phyloP scores from a whole-genome alignment of 768 basidiomycete genomes.

The Leccinum fibrillosum region DNA sequence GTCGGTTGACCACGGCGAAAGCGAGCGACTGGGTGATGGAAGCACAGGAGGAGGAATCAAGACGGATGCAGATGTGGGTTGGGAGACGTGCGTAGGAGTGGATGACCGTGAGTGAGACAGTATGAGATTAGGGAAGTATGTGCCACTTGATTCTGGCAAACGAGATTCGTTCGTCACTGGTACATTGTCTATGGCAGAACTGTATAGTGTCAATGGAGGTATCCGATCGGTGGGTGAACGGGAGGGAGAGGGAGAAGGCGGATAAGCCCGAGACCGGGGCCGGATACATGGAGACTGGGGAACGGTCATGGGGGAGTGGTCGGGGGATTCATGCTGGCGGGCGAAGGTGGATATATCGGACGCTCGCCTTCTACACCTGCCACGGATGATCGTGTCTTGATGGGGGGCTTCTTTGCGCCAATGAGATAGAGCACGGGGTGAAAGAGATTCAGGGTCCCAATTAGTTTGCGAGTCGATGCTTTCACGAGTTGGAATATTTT shows the following conservation, averaged over 20 bases:
- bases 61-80: slow-evolving; percentile 21
- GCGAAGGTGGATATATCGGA: slow-evolving; percentile 38
- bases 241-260: slow-evolving; percentile 51
- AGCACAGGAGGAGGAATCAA: slow-evolving; percentile 13
- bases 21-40: slow-evolving; percentile 17
- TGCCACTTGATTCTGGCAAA: neutral
- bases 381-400: slow-evolving; percentile 46
- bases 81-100: slow-evolving; percentile 36
- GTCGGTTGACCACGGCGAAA: slow-evolving; percentile 72
- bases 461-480: slow-evolving; percentile 22
- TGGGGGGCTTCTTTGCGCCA: slow-evolving; percentile 54
- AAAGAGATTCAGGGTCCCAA: slow-evolving; percentile 23
- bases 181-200: slow-evolving; percentile 7
- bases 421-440: slow-evolving; percentile 39
- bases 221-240: slow-evolving; percentile 39
- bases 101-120: slow-evolving; percentile 34
- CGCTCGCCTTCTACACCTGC: slow-evolving; percentile 58
- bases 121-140: slow-evolving; percentile 4
- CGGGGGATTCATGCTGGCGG: slow-evolving; percentile 29
- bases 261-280: slow-evolving; percentile 46
- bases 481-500: slow-evolving; percentile 55
- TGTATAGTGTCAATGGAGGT: slow-evolving; percentile 29
- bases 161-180: neutral
- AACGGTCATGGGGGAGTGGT: slow-evolving; percentile 19
- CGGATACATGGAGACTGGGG: slow-evolving; percentile 40